Conservation (phyloP, 2,329 filamentous ascomycete genomes). For the Coniella vitis region DNA sequence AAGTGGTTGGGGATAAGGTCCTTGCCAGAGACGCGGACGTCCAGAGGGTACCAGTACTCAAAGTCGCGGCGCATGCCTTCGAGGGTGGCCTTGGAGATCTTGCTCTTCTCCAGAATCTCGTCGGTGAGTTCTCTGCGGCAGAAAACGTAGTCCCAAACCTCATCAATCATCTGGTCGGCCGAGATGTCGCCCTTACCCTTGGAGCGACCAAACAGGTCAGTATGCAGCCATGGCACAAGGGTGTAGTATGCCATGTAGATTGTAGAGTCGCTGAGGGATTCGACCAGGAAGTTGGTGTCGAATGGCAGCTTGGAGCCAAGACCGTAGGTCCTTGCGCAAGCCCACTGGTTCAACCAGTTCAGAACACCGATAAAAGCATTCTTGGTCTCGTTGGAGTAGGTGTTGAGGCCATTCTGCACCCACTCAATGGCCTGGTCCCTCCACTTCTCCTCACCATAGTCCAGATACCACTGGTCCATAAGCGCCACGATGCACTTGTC, state of each 20-base stretch:
- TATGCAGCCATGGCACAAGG: conserved; percentile 61
- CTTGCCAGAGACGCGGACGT: conserved; percentile 83
- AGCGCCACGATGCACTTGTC: conserved; percentile 91
- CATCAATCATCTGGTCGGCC: conserved; percentile 84
- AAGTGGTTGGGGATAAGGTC: conserved; percentile 90
- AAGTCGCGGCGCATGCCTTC: conserved; percentile 84
- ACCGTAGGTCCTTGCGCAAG: conserved; percentile 85
- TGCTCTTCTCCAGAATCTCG: conserved; percentile 55
- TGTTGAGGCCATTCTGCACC: conserved; percentile 69
- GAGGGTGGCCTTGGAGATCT: conserved; percentile 67
- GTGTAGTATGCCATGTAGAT: conserved; percentile 86
- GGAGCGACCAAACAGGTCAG: conserved; percentile 75
- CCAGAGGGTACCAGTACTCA: conserved; percentile 94
- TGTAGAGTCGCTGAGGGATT: conserved; percentile 85
- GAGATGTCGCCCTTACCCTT: conserved; percentile 62
- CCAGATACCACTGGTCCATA: conserved; percentile 96
- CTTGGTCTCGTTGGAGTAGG: conserved; percentile 70
- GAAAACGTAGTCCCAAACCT: conserved; percentile 96
- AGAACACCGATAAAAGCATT: conserved; percentile 79
- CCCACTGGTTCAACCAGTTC: conserved; percentile 93
- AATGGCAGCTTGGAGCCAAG: conserved; percentile 91
- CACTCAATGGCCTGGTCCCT: conserved; percentile 66
- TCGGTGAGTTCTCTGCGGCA: conserved; percentile 64
- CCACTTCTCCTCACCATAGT: conserved; percentile 91
- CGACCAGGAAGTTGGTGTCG: conserved; percentile 85